Evolutionary conservation across 2,329 filamentous ascomycete species (phyloP).

Genomic region (Stachybotrys chlorohalonatus): DNA sequence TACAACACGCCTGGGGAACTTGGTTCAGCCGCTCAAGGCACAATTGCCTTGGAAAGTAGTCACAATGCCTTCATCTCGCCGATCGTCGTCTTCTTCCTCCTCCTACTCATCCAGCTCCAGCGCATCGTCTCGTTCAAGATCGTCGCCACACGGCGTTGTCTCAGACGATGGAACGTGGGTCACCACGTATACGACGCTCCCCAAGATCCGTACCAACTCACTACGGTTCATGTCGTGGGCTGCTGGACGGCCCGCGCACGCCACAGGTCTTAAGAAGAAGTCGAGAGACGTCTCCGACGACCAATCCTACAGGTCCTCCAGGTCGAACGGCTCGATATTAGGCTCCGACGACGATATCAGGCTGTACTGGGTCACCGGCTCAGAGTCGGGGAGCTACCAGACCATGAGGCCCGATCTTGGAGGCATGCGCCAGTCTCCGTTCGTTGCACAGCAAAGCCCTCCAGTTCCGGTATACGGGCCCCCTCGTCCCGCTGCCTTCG

Average conservation of each 20-base stretch:
- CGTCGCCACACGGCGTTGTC: background rate
- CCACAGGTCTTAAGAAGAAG: conserved; percentile 16
- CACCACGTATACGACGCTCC: conserved; percentile 12
- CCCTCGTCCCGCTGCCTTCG: background rate
- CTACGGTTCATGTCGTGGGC: conserved; percentile 18
- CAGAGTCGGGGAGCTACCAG: background rate
- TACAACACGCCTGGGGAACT: no score
- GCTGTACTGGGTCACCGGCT: conserved; percentile 13
- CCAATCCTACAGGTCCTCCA: conserved; percentile 9
- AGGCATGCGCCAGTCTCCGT: background rate
- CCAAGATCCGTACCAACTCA: conserved; percentile 12
- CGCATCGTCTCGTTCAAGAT: background rate
- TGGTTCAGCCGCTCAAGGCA: no score
- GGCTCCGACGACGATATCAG: conserved; percentile 12
- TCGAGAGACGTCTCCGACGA: conserved; percentile 14
- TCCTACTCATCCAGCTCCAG: background rate
- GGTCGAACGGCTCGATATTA: conserved; percentile 8
- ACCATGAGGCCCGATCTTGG: background rate
- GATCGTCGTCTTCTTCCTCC: background rate
- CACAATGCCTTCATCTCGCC: background rate
- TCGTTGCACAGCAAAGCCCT: background rate
- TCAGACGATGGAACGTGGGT: conserved; percentile 9
- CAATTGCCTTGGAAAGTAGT: background rate
- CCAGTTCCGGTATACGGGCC: background rate
- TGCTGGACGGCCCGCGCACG: conserved; percentile 13